Evolutionary conservation across 176 grass and related monocot genomes (phyloP).

Genomic region (Aegilops sharonensis): DNA sequence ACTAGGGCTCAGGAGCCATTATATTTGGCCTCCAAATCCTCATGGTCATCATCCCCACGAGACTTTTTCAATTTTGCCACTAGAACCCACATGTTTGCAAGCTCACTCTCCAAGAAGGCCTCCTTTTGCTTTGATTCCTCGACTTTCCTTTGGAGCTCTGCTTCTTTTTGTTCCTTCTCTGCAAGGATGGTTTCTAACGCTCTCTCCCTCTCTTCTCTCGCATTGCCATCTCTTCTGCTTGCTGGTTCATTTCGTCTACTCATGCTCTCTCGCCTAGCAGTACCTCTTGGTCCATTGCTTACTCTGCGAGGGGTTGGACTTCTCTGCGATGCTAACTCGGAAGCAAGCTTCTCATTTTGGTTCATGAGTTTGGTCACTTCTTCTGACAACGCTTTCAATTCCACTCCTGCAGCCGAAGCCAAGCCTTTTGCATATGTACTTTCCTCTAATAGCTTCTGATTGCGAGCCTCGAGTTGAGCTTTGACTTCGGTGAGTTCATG

Average conservation of each 20-base stretch:
- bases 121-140: slow-evolving; percentile 93
- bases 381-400: slow-evolving; percentile 96
- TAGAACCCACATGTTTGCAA: slow-evolving; percentile 97
- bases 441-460: slow-evolving; percentile 90
- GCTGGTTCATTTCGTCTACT: slow-evolving; percentile 65
- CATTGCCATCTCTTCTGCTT: slow-evolving; percentile 56
- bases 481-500: slow-evolving; percentile 62
- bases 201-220: slow-evolving; percentile 64
- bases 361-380: slow-evolving; percentile 99
- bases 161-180: slow-evolving; percentile 84
- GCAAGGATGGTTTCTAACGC: slow-evolving; percentile 54
- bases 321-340: slow-evolving; percentile 67
- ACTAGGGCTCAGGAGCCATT: slow-evolving; percentile 37
- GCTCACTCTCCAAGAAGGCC: slow-evolving; percentile 86
- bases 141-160: slow-evolving; percentile 72
- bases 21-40: slow-evolving; percentile 47
- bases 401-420: slow-evolving; percentile 93
- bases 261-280: slow-evolving; percentile 55
- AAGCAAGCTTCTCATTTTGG: slow-evolving; percentile 90
- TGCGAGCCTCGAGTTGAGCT: slow-evolving; percentile 70
- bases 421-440: slow-evolving; percentile 94
- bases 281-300: slow-evolving; percentile 60
- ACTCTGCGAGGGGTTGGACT: slow-evolving; percentile 69
- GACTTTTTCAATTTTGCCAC: slow-evolving; percentile 90
- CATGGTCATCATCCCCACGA: slow-evolving; percentile 51